Base-by-base conservation (phyloP, 495 filamentous ascomycete species). In the Hypoxylon crocopeplum region DNA sequence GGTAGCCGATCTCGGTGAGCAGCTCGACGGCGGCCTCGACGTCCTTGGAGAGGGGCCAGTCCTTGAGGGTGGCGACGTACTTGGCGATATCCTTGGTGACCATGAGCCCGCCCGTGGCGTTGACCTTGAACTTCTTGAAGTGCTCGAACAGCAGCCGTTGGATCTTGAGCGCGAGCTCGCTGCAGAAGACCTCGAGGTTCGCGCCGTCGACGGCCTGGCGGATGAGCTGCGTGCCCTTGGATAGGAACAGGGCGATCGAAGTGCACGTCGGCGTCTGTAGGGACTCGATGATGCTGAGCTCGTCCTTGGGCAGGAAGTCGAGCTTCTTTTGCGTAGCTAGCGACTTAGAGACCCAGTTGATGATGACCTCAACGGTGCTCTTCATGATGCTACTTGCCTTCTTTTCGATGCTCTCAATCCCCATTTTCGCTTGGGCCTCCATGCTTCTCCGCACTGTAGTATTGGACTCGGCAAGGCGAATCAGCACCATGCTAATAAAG, bases 11-110 rank as follows among this genome's bases (percentile, higher is more conserved):
- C 76, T 98, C 95, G 27, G 89, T 85, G 50, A 98, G 70, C 33
- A 95, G 80, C 76, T 98, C 93, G 64, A 97, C 84, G 59, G 81
- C 81, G 34, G 78, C 79, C 62, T 86, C 84, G 24, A 91, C 82
- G 33, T 90, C 88, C 59, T 88, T 89, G 24, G 75, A 72, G 12
- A 93, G 80, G 16, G 87, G 84, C 88, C 91, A 96, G 37, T 86
- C 87, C 50, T 88, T 84, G 37, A 98, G 79, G 17, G 95, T 78
- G 39, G 91, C 85, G 4, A 89, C 86, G 69, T 99, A 99, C 63
- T 88, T 90, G 12, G 89, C 91, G 63, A 97, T 89, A 71, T 99
- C 95, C 79, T 97, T 96, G 40, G 88, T 92, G 20, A 98, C 91
- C 84, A 97, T 93, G 34, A 99, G 80, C 0, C 91, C 94, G 39